Evolutionary conservation across 352 stramenopile species (phyloP).

Genomic region (Phytopythium delawarense): DNA sequence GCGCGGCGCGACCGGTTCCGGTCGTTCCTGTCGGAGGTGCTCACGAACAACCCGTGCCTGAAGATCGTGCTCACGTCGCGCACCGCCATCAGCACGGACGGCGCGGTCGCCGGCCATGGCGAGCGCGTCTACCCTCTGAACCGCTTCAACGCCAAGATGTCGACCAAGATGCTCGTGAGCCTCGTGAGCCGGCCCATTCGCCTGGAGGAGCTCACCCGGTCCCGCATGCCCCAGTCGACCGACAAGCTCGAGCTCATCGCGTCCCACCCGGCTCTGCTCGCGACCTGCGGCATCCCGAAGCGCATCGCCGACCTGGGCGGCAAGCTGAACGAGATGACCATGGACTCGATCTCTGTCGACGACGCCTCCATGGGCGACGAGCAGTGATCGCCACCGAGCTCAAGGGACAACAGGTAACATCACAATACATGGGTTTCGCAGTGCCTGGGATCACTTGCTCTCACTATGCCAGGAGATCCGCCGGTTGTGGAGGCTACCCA

Average conservation of each 20-base stretch:
- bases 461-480: background rate
- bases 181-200: slow-evolving; percentile 71
- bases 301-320: slow-evolving; percentile 68
- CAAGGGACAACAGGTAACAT: background rate
- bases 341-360: slow-evolving; percentile 59
- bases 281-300: slow-evolving; percentile 60
- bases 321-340: slow-evolving; percentile 56
- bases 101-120: slow-evolving; percentile 58
- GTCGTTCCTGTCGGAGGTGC: slow-evolving; percentile 55
- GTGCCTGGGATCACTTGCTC: background rate
- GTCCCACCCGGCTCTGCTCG: slow-evolving; percentile 59
- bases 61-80: slow-evolving; percentile 70
- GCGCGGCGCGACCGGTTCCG: slow-evolving; percentile 56
- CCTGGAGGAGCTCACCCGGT: slow-evolving; percentile 56
- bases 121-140: slow-evolving; percentile 65
- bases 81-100: slow-evolving; percentile 58
- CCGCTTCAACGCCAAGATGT: slow-evolving; percentile 64
- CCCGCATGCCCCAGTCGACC: slow-evolving; percentile 21
- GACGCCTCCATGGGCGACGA: slow-evolving; percentile 15
- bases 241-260: slow-evolving; percentile 75
- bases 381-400: background rate
- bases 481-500: too few relatives aligned
- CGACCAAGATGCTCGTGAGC: slow-evolving; percentile 71
- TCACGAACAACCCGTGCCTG: slow-evolving; percentile 66
- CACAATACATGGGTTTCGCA: background rate